These are phyloP conservation scores for Solanum habrochaites DNA, from an alignment of 257 asterid species.

Conservation along the genomic window DNA sequence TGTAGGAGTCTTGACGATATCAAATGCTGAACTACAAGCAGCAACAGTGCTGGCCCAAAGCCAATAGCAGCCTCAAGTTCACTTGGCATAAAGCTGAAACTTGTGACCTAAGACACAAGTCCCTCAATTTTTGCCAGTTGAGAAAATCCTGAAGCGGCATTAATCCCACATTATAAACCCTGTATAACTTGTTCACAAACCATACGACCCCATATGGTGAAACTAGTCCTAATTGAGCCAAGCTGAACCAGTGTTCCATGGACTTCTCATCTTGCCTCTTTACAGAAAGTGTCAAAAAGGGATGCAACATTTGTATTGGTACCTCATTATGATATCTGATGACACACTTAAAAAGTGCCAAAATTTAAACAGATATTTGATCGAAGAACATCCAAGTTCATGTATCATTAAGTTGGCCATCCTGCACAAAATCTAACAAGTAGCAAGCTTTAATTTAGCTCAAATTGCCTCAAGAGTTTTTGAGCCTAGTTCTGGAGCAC, in stretches of 20 bases:
- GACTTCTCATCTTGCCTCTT: not conserved
- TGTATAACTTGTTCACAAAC: not conserved
- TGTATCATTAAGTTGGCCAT: not conserved
- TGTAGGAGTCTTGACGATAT: conserved; percentile 82
- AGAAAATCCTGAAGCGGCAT: not conserved
- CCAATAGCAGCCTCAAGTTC: not conserved
- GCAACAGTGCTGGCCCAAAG: not conserved
- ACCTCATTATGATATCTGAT: not conserved
- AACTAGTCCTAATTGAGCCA: not conserved
- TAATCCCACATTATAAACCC: not conserved
- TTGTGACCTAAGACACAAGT: not conserved
- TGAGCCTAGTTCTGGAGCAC: not conserved
- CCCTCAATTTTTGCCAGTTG: not conserved
- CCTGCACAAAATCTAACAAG: not conserved
- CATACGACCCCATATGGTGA: not conserved
- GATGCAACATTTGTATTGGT: not conserved
- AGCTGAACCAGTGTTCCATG: not conserved
- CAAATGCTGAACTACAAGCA: not conserved
- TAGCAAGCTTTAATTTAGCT: not conserved
- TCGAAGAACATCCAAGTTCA: not conserved
- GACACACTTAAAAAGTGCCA: not conserved
- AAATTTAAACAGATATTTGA: not conserved
- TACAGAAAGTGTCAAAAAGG: not conserved
- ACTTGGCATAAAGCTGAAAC: not conserved
- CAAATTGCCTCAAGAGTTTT: not conserved